phyloP scores from a whole-genome alignment of 176 grass and related monocot species.

The Poa annua region DNA sequence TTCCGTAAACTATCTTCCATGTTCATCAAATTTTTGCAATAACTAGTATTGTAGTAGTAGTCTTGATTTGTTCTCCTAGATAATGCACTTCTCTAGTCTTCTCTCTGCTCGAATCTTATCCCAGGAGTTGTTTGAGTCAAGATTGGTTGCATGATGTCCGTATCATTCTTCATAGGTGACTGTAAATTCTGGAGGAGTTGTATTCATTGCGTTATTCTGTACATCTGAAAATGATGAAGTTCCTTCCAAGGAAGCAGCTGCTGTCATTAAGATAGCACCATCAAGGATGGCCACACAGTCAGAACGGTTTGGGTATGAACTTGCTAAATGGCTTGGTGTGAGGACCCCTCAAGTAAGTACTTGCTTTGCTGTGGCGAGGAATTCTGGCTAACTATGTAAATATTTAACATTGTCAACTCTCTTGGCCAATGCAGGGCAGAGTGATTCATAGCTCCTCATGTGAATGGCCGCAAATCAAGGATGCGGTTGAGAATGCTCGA shows the following conservation, averaged over 20 bases:
- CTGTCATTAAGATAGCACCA: slow-evolving; percentile 94
- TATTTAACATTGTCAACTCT: slow-evolving; percentile 32
- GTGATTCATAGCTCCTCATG: slow-evolving; percentile 78
- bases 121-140: not conserved
- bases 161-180: slow-evolving; percentile 61
- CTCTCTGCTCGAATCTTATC: not conserved
- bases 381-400: slow-evolving; percentile 14
- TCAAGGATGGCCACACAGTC: slow-evolving; percentile 99
- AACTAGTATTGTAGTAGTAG: not conserved
- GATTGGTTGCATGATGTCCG: slow-evolving; percentile 4
- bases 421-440: slow-evolving; percentile 62
- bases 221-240: slow-evolving; percentile 39
- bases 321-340: slow-evolving; percentile 90
- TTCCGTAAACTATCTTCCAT: slow-evolving; percentile 19
- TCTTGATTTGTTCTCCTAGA: not conserved
- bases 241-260: slow-evolving; percentile 63
- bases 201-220: slow-evolving; percentile 86
- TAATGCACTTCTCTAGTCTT: not conserved
- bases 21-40: slow-evolving; percentile 8
- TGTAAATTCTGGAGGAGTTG: slow-evolving; percentile 94
- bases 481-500: slow-evolving; percentile 75
- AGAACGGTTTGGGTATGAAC: slow-evolving; percentile 89
- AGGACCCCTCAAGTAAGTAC: slow-evolving; percentile 82
- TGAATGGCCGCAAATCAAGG: slow-evolving; percentile 95
- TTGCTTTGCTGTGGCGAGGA: slow-evolving; percentile 22